phyloP scores from a whole-genome alignment of 2,329 filamentous ascomycete genomes.

The Immersiporthe knoxdaviesiana region DNA sequence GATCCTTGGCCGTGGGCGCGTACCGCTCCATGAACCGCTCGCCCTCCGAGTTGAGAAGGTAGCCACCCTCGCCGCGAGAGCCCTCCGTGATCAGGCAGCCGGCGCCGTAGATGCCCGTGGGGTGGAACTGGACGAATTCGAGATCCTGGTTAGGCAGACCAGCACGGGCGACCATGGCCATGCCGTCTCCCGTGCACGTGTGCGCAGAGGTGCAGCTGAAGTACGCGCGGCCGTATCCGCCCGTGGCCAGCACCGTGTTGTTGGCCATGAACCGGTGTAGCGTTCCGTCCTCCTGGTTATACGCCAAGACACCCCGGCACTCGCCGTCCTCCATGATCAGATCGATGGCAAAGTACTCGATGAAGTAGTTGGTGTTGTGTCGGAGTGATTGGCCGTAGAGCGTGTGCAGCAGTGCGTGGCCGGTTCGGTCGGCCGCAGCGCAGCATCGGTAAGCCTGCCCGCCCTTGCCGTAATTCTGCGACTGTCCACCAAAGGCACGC shows the following conservation, averaged over 20 bases:
- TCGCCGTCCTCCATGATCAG: slow-evolving; percentile 97
- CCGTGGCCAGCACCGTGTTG: slow-evolving; percentile 95
- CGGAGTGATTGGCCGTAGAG: slow-evolving; percentile 96
- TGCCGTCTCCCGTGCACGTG: slow-evolving; percentile 98
- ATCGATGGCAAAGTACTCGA: slow-evolving; percentile 97
- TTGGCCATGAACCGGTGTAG: slow-evolving; percentile 95
- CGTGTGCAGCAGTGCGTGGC: slow-evolving; percentile 96
- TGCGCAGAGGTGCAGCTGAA: slow-evolving; percentile 98
- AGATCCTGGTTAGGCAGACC: slow-evolving; percentile 98
- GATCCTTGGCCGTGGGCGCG: slow-evolving; percentile 95
- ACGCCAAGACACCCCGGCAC: slow-evolving; percentile 94
- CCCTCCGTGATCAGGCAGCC: slow-evolving; percentile 98
- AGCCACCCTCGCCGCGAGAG: slow-evolving; percentile 96
- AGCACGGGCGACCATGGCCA: slow-evolving; percentile 98
- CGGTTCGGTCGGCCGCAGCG: slow-evolving; percentile 93
- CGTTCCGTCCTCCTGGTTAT: slow-evolving; percentile 98
- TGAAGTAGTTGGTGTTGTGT: slow-evolving; percentile 99
- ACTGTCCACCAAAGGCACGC: slow-evolving; percentile 97
- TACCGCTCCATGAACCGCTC: slow-evolving; percentile 99
- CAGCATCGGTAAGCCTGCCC: slow-evolving; percentile 98
- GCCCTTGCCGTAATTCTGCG: slow-evolving; percentile 92
- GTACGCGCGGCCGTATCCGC: slow-evolving; percentile 97
- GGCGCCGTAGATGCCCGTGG: slow-evolving; percentile 97
- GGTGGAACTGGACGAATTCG: slow-evolving; percentile 99
- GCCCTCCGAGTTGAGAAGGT: slow-evolving; percentile 95